A percentile compares a stretch with the other conserved stretches of the same genome.
Evolutionary conservation across 805 yeast genomes (phyloP).

Genomic region (Saturnispora kantuleensis): DNA sequence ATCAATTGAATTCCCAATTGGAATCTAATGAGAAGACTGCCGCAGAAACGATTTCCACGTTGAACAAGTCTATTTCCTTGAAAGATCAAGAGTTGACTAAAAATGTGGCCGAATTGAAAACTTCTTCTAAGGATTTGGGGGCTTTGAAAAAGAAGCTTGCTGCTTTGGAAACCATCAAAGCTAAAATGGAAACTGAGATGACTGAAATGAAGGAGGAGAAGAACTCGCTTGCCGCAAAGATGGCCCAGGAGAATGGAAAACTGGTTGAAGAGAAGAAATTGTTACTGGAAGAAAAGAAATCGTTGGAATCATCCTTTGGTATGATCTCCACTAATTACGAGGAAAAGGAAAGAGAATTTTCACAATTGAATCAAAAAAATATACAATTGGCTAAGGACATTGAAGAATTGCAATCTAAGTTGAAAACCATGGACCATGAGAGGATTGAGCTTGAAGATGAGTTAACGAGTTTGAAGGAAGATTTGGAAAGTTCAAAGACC

Average conservation of each 20-base stretch:
- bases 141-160: background rate
- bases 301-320: slow-evolving; percentile 5
- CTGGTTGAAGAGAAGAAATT: slow-evolving; percentile 1
- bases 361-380: background rate
- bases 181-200: background rate
- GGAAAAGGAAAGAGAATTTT: slow-evolving; percentile 2
- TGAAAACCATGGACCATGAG: background rate
- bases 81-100: no score
- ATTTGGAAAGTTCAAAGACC: background rate
- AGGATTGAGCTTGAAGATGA: background rate
- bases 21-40: background rate
- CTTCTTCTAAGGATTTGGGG: no score
- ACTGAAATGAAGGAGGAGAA: background rate
- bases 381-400: background rate
- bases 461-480: background rate
- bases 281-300: slow-evolving; percentile 3
- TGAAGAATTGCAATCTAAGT: background rate
- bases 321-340: slow-evolving; percentile 7
- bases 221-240: background rate
- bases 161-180: background rate
- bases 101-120: no score
- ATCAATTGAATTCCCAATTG: background rate
- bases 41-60: no score
- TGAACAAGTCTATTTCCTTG: no score
- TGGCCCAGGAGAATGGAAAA: background rate